A percentile compares a stretch with the other conserved stretches of the same genome.
phyloP scores from a whole-genome alignment of 192 early-diverging fungal species.

The Cladochytrium replicatum region DNA sequence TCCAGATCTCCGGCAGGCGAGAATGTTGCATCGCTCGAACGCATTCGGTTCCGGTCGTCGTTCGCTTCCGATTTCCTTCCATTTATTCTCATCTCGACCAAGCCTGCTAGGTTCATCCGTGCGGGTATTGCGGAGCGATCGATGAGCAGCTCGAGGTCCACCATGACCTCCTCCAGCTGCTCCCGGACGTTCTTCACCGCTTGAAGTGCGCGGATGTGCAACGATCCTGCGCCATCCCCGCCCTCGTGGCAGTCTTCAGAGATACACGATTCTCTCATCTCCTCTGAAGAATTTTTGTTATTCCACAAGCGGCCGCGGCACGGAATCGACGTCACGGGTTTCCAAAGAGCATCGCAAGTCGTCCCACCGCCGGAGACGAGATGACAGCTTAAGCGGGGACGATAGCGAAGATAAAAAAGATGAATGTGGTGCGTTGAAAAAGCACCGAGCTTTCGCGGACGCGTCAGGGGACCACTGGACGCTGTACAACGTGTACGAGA shows the following conservation, averaged over 20 bases:
- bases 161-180: slow-evolving; percentile 34
- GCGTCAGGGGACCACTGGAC: slow-evolving; percentile 43
- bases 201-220: slow-evolving; percentile 37
- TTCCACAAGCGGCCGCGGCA: background rate
- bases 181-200: slow-evolving; percentile 31
- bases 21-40: background rate
- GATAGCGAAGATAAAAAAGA: slow-evolving; percentile 39
- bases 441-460: too few relatives aligned
- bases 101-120: too few relatives aligned
- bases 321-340: background rate
- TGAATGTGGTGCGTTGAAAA: too few relatives aligned
- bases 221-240: slow-evolving; percentile 28
- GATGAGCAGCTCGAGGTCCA: slow-evolving; percentile 20
- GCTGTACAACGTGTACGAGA: slow-evolving; percentile 30
- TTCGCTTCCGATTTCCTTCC: slow-evolving; percentile 5
- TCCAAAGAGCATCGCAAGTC: too few relatives aligned
- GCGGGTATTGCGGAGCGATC: too few relatives aligned
- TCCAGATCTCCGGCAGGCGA: slow-evolving; percentile 12
- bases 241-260: slow-evolving; percentile 29
- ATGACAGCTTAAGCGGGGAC: slow-evolving; percentile 39
- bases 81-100: background rate
- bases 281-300: slow-evolving; percentile 35
- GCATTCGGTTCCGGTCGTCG: slow-evolving; percentile 1
- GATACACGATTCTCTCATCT: slow-evolving; percentile 33
- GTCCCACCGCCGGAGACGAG: too few relatives aligned